Evolutionary conservation across 2,329 filamentous ascomycete genomes (phyloP).

Genomic region (Mariannaea elegans): DNA sequence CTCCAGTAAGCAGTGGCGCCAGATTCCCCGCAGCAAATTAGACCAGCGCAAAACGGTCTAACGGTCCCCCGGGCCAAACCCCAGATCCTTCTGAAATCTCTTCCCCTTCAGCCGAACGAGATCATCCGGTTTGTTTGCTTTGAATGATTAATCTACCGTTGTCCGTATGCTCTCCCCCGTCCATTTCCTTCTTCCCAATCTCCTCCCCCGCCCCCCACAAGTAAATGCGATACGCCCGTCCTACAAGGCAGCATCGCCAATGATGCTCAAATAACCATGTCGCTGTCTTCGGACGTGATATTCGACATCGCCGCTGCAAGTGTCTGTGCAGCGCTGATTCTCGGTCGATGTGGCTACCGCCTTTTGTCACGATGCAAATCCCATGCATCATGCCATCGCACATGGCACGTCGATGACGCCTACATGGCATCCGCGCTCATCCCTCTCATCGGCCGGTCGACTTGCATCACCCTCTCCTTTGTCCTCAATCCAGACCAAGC

Average conservation of each 20-base stretch:
- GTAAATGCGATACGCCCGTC: too few relatives aligned
- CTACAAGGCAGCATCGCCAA: not conserved
- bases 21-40: too few relatives aligned
- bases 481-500: constrained; percentile 40
- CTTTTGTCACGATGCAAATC: constrained; percentile 38
- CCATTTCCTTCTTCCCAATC: too few relatives aligned
- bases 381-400: constrained; percentile 42
- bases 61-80: too few relatives aligned
- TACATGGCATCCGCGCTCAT: constrained; percentile 45
- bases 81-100: too few relatives aligned
- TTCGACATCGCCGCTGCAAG: constrained; percentile 41
- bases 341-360: constrained; percentile 42
- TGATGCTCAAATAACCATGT: constrained; percentile 23
- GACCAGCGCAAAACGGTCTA: too few relatives aligned
- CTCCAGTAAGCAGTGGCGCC: too few relatives aligned
- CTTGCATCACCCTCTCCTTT: constrained; percentile 38
- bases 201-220: too few relatives aligned
- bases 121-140: too few relatives aligned
- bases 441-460: constrained; percentile 40
- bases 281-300: constrained; percentile 35
- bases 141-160: too few relatives aligned
- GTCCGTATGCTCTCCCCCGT: too few relatives aligned
- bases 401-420: constrained; percentile 44
- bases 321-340: constrained; percentile 41
- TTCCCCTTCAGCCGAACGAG: too few relatives aligned